A percentile compares a stretch with the other conserved stretches of the same genome.
Conservation (phyloP, 768 basidiomycete genomes). For the Boletus fagicola region DNA sequence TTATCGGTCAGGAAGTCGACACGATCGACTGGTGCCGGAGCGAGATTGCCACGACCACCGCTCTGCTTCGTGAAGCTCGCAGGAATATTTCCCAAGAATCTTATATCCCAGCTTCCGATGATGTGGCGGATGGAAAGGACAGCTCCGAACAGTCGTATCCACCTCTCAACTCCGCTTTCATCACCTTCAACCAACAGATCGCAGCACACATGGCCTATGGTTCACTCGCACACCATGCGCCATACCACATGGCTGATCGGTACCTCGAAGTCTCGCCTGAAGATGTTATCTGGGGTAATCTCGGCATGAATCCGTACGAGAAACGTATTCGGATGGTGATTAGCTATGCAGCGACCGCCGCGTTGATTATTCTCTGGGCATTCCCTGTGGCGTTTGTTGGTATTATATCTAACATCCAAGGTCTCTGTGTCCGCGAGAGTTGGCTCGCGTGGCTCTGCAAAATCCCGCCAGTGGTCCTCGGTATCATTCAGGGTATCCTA, state of each 20-base stretch:
- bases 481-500: slow-evolving; percentile 85
- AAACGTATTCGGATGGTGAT: slow-evolving; percentile 61
- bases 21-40: slow-evolving; percentile 85
- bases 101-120: slow-evolving; percentile 23
- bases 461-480: slow-evolving; percentile 62
- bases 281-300: slow-evolving; percentile 91
- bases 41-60: slow-evolving; percentile 62
- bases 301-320: slow-evolving; percentile 89
- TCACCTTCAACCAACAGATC: slow-evolving; percentile 91
- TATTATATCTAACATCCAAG: slow-evolving; percentile 74
- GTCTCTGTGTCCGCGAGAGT: slow-evolving; percentile 56
- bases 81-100: slow-evolving; percentile 23
- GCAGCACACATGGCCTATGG: slow-evolving; percentile 87
- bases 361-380: slow-evolving; percentile 83
- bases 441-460: slow-evolving; percentile 88
- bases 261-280: slow-evolving; percentile 81
- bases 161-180: slow-evolving; percentile 70
- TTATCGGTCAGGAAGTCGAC: slow-evolving; percentile 88
- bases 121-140: slow-evolving; percentile 13
- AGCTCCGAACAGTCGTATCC: slow-evolving; percentile 44
- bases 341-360: slow-evolving; percentile 75
- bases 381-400: slow-evolving; percentile 88
- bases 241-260: slow-evolving; percentile 74
- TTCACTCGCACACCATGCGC: slow-evolving; percentile 72
- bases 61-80: slow-evolving; percentile 52